Percentiles rank a stretch among this genome's conserved stretches.
These are phyloP conservation scores for Metschnikowia vanudenii DNA, from an alignment of 805 yeast genomes.

Conservation along the genomic window DNA sequence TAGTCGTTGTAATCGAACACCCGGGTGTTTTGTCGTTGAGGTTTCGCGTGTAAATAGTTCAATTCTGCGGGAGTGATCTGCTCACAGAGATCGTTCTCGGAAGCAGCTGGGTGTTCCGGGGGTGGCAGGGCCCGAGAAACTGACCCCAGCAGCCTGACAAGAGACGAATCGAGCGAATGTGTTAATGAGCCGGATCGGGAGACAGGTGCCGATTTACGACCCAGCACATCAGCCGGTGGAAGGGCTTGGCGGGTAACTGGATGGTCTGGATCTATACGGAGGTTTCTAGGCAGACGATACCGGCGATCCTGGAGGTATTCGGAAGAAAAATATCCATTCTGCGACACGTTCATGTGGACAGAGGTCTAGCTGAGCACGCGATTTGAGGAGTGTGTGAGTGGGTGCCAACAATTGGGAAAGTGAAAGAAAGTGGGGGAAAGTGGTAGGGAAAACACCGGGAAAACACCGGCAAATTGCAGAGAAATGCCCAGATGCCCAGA, in stretches of 20 bases:
- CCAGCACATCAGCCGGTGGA: too few species aligned
- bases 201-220: too few species aligned
- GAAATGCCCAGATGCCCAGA: too few species aligned
- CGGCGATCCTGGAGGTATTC: constrained; percentile 27
- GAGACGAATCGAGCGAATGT: background rate
- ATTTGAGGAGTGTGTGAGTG: background rate
- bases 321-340: constrained; percentile 40
- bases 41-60: constrained; percentile 9
- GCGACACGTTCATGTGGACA: constrained; percentile 38
- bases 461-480: too few species aligned
- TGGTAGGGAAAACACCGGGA: too few species aligned
- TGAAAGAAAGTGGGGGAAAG: too few species aligned
- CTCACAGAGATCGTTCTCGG: constrained; percentile 24
- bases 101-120: constrained; percentile 6
- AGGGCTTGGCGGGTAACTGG: background rate
- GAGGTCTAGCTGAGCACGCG: background rate
- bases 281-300: background rate
- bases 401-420: background rate
- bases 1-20: constrained; percentile 11
- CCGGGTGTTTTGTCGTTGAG: background rate
- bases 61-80: constrained; percentile 42
- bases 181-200: background rate
- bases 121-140: background rate
- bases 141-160: background rate
- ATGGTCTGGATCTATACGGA: background rate